phyloP scores from a whole-genome alignment of 331 rosid species.

The Rhamnella rubrinervis region DNA sequence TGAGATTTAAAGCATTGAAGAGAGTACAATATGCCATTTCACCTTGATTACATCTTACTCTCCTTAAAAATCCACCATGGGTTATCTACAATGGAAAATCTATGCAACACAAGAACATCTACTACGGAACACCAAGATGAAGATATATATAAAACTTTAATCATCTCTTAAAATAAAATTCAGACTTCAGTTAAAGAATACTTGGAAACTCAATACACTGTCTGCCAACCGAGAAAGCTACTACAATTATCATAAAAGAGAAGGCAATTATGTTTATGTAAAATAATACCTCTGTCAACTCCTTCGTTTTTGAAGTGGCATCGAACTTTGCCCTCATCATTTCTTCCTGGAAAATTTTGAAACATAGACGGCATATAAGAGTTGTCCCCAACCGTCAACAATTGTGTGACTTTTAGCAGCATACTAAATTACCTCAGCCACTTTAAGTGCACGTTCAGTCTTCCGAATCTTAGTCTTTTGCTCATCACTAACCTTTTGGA shows the following conservation, averaged over 20 bases:
- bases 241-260: neutral
- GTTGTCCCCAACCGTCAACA: conserved; percentile 35
- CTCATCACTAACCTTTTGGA: conserved; percentile 63
- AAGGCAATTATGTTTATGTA: conserved; percentile 15
- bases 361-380: conserved; percentile 16
- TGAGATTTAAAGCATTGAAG: conserved; percentile 5
- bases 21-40: neutral
- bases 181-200: too few species aligned
- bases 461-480: conserved; percentile 67
- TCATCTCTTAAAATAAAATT: too few species aligned
- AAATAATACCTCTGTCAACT: conserved; percentile 59
- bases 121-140: too few species aligned
- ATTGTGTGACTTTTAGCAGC: conserved; percentile 16
- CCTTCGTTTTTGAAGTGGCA: conserved; percentile 54
- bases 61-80: too few species aligned
- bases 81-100: too few species aligned
- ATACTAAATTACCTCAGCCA: conserved; percentile 72
- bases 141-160: too few species aligned
- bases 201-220: too few species aligned
- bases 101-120: too few species aligned
- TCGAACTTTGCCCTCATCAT: conserved; percentile 79
- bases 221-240: neutral
- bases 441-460: conserved; percentile 81
- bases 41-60: too few species aligned
- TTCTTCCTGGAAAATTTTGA: conserved; percentile 64